Evolutionary conservation across 768 basidiomycete species (phyloP), one percentile per base, ranked within the genome.

Genomic region (Crucibulum laeve): DNA sequence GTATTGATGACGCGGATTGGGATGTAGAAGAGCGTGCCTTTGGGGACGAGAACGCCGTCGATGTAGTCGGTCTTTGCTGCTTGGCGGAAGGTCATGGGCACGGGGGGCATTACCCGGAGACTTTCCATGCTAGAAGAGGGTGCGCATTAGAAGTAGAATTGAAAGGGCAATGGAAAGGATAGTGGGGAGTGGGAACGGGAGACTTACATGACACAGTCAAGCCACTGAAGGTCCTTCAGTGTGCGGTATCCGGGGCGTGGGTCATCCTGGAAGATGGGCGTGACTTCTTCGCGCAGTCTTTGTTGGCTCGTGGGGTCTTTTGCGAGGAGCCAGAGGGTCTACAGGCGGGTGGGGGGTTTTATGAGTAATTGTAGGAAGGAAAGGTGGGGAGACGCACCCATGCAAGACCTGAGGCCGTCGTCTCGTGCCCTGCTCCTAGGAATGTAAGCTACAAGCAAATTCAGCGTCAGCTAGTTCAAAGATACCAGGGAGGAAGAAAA

Each of bases 271-370:
- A 69, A 61, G 1, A 77, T 45, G 0, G 71, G 65, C 0, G 60
- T 52, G n/a, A 79, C 58, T 56, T 85, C 81, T 3, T 71, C 69
- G 4, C 81, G 71, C 2, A 85, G 67, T 33, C 64, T 67, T 4
- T 57, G 61, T 55, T 83, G 82, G 38, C 67, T 59, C 15, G 68
- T 64, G 3, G 63, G 70, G 53, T 80, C 62, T 30, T 74, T 73
- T 6, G 77, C 70, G 11, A 82, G 68, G 18, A 76, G 63, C 75
- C 76, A 78, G 5, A 78, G 59, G 0, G 75, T 73, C 76, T 71
- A 30, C 50, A 5, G 47, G 15, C 25, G 47, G 11, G 22, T 33
- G 15, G 55, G 4, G 57, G 39, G 14, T 48, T 21, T 32, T 21
- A 33, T 18, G 8, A 42, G 24, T 22, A 8, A 23, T 4, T 7